Evolutionary conservation across 805 yeast genomes (phyloP), one percentile per base, ranked within the genome.

Genomic region (Nakazawaea peltata): DNA sequence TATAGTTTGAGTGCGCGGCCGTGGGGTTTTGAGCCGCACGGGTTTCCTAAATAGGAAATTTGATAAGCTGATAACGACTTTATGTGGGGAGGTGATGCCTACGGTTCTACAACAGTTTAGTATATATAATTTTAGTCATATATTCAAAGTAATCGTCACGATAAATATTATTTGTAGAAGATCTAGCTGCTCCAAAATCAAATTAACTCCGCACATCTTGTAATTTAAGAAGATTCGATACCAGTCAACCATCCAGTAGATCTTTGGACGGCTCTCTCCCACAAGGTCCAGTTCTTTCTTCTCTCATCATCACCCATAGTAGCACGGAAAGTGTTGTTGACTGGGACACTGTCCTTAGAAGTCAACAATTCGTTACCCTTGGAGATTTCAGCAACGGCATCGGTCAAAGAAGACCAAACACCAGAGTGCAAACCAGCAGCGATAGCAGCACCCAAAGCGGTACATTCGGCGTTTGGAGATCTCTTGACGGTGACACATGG

Each of bases 401-500:
- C 95, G 34, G 72, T 79, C 42, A 87, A 61, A 45, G 76, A 73
- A 38, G 67, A 67, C 95, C 96, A 88, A 31, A 86, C 56, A 29
- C 83, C 58, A 11, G 75, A 61, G 12, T 73, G 63, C 49, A 87
- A 63, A 10, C 96, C 95, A 3, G 97, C 95, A 19, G 96, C 96
- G 45, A 90, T 82, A 4, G 97, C 96, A 6, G 95, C 95, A 19
- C 97, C 97, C 43, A 88, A 69, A 0, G 97, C 96, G 4, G 97
- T 88, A 53, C 95, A 86, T 59, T 88, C 97, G 24, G 85, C 65
- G 55, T 80, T 82, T 22, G 75, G 71, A 2, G 96, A 87, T 48
- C 96, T 69, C 46, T 74, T 72, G 28, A 88, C 90, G 19, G 78
- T 75, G 26, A 80, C 83, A 59, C 87, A 76, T 1, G 92, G 90